These are phyloP conservation scores for Chaetomium cochliodes DNA, from an alignment of 495 filamentous ascomycete genomes.

Conservation along the genomic window DNA sequence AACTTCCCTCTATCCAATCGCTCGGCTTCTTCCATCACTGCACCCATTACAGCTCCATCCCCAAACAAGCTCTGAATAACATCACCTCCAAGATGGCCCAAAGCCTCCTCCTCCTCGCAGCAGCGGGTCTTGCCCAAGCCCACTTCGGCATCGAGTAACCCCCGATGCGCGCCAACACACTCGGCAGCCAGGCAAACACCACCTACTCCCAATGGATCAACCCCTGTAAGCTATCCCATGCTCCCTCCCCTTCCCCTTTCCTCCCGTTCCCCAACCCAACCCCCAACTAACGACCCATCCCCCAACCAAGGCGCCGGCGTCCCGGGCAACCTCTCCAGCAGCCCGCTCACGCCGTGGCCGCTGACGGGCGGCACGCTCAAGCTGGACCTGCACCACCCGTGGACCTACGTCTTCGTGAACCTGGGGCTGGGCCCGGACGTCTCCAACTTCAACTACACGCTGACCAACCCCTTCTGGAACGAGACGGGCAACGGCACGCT, in stretches of 20 bases:
- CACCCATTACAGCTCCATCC: background rate
- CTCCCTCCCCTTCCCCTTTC: conserved; percentile 11
- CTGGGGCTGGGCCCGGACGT: conserved; percentile 57
- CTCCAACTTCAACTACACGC: conserved; percentile 59
- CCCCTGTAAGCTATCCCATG: conserved; percentile 49
- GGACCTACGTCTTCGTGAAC: conserved; percentile 61
- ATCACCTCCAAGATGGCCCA: conserved; percentile 34
- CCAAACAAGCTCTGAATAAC: too few relatives aligned
- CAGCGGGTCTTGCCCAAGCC: conserved; percentile 45
- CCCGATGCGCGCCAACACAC: conserved; percentile 55
- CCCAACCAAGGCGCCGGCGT: conserved; percentile 54
- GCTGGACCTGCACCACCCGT: conserved; percentile 53
- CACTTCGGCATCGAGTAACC: conserved; percentile 61
- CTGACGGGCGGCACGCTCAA: conserved; percentile 54
- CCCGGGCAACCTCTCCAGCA: conserved; percentile 40
- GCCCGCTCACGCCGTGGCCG: conserved; percentile 63
- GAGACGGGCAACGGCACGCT: conserved; percentile 60
- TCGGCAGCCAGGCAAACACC: conserved; percentile 27
- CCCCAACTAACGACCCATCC: conserved; percentile 16
- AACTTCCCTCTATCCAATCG: background rate
- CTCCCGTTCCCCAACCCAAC: conserved; percentile 13
- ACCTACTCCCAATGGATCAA: conserved; percentile 55
- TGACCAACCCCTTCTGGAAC: conserved; percentile 54
- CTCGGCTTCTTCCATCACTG: background rate
- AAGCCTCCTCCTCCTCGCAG: conserved; percentile 36